These are phyloP conservation scores for Citrus inodora DNA, from an alignment of 345 rosid genomes.

Conservation along the genomic window DNA sequence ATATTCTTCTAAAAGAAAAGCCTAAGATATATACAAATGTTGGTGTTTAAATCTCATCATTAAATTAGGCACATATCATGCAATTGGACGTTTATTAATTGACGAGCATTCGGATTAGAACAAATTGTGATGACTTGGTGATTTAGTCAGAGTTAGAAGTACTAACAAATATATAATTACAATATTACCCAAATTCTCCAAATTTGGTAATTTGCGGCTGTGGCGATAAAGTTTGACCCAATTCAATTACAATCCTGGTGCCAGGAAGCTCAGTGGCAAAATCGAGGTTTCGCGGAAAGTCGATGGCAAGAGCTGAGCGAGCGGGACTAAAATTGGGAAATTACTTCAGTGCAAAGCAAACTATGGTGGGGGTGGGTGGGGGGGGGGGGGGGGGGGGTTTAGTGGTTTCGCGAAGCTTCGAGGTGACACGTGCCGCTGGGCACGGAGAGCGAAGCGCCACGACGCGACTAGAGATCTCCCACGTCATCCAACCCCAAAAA, in stretches of 20 bases:
- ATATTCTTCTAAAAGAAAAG: too few species aligned
- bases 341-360: not conserved
- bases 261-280: not conserved
- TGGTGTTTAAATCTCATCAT: too few species aligned
- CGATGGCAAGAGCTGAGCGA: not conserved
- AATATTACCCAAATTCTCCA: not conserved
- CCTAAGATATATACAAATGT: too few species aligned
- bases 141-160: not conserved
- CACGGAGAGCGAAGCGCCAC: not conserved
- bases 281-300: not conserved
- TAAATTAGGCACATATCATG: too few species aligned
- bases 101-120: too few species aligned
- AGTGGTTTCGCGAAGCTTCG: slow-evolving; percentile 28
- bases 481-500: not conserved
- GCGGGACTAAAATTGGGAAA: not conserved
- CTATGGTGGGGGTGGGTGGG: not conserved
- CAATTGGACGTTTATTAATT: too few species aligned
- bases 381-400: not conserved
- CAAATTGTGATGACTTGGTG: too few species aligned
- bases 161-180: not conserved
- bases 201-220: not conserved
- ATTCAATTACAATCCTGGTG: not conserved
- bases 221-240: not conserved
- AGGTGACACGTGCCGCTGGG: not conserved
- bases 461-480: not conserved